phyloP scores from a whole-genome alignment of 2,329 filamentous ascomycete genomes.

The Talaromyces sp. region DNA sequence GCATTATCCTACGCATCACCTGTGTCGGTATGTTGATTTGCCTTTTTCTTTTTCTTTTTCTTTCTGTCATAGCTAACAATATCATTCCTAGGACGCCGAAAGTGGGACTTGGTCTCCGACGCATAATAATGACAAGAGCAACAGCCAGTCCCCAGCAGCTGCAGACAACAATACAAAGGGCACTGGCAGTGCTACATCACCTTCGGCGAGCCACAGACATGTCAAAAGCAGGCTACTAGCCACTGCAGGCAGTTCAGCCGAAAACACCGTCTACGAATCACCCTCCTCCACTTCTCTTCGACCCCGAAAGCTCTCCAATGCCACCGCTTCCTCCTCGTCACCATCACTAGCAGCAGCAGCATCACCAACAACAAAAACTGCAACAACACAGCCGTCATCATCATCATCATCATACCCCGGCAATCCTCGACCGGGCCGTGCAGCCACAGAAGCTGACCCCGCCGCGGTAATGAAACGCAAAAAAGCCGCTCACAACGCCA shows the following conservation, averaged over 20 bases:
- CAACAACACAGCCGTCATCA: not conserved
- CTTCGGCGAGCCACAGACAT: not conserved
- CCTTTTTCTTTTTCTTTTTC: not conserved
- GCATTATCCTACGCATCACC: slow-evolving; percentile 8
- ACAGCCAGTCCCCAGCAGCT: slow-evolving; percentile 4
- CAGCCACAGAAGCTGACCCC: slow-evolving; percentile 6
- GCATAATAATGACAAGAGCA: slow-evolving; percentile 6
- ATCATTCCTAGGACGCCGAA: slow-evolving; percentile 4
- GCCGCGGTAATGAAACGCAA: slow-evolving; percentile 28
- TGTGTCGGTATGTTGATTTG: slow-evolving; percentile 4
- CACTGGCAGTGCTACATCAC: not conserved
- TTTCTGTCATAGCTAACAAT: not conserved
- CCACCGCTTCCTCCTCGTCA: slow-evolving; percentile 2
- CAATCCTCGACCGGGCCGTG: not conserved
- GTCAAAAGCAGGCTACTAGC: not conserved
- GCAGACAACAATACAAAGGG: not conserved
- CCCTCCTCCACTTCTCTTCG: not conserved
- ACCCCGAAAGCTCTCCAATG: slow-evolving; percentile 7
- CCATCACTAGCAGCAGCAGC: slow-evolving; percentile 4
- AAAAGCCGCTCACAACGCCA: slow-evolving; percentile 34
- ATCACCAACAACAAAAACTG: too few relatives aligned
- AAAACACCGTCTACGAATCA: not conserved
- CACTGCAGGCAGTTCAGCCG: not conserved
- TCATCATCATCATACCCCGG: not conserved
- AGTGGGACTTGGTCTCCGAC: slow-evolving; percentile 10